A percentile compares a stretch with the other conserved stretches of the same genome.
These are phyloP conservation scores for Cyclocybe aegerita DNA, from an alignment of 768 basidiomycete species.

Conservation along the genomic window DNA sequence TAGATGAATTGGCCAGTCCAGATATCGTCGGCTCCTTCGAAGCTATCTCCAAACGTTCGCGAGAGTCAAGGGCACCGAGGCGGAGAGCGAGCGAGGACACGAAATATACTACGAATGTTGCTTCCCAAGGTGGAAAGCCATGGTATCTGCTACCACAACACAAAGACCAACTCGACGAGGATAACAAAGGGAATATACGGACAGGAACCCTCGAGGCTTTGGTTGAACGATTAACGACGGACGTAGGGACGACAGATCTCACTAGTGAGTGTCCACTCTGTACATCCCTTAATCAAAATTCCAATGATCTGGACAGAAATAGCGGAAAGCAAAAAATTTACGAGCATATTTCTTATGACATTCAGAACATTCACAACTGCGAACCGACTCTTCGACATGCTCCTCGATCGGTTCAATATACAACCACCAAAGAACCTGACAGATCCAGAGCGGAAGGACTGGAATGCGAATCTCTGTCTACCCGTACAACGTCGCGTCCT, in stretches of 20 bases:
- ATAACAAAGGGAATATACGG: slow-evolving; percentile 63
- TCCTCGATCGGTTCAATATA: slow-evolving; percentile 63
- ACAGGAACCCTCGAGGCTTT: slow-evolving; percentile 72
- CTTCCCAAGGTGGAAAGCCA: slow-evolving; percentile 28
- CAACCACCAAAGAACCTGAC: slow-evolving; percentile 48
- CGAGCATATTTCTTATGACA: slow-evolving; percentile 76
- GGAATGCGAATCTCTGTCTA: slow-evolving; percentile 61
- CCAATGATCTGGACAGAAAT: slow-evolving; percentile 17
- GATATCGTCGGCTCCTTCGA: slow-evolving; percentile 24
- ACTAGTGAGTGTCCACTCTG: slow-evolving; percentile 45
- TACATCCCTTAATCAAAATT: slow-evolving; percentile 1
- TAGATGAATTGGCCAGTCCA: slow-evolving; percentile 29
- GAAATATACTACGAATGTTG: slow-evolving; percentile 12
- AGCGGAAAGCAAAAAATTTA: slow-evolving; percentile 33
- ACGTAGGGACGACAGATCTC: slow-evolving; percentile 39
- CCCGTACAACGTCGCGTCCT: slow-evolving; percentile 65
- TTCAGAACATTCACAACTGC: slow-evolving; percentile 79
- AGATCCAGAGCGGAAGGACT: slow-evolving; percentile 55
- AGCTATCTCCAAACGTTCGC: slow-evolving; percentile 15
- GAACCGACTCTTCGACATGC: slow-evolving; percentile 63
- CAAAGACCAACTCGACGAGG: slow-evolving; percentile 61
- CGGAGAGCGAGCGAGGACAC: slow-evolving; percentile 17
- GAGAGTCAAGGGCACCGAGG: slow-evolving; percentile 11
- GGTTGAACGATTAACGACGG: slow-evolving; percentile 65
- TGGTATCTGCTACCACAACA: slow-evolving; percentile 64